phyloP scores from a whole-genome alignment of 164 flowering plant genomes.

The Brasenia schreberi region DNA sequence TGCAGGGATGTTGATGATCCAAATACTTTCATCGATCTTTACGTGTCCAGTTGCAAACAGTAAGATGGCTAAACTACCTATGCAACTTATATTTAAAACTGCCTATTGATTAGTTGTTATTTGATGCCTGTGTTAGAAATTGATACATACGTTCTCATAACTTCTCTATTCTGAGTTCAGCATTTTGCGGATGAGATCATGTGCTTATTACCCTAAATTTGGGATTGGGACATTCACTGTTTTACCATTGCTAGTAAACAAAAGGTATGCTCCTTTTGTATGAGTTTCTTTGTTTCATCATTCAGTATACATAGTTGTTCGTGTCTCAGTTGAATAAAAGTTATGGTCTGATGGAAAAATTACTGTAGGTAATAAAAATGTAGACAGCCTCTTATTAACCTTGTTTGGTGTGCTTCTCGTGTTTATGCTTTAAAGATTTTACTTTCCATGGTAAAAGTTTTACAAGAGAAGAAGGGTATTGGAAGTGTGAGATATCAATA shows the following conservation, averaged over 20 bases:
- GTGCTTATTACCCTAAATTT: slow-evolving; percentile 62
- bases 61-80: slow-evolving; percentile 23
- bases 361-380: no score
- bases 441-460: no score
- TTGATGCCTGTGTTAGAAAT: no score
- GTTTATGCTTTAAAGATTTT: no score
- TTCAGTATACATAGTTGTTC: no score
- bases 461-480: no score
- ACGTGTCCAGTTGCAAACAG: slow-evolving; percentile 75
- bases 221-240: slow-evolving; percentile 88
- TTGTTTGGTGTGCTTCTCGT: no score
- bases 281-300: no score
- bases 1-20: slow-evolving; percentile 79
- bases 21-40: slow-evolving; percentile 80
- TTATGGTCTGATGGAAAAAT: no score
- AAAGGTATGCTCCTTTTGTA: slow-evolving; percentile 34
- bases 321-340: no score
- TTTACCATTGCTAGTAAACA: slow-evolving; percentile 48
- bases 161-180: slow-evolving; percentile 20
- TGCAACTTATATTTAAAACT: neutral
- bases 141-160: neutral
- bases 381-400: no score
- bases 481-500: no score
- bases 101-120: neutral
- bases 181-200: slow-evolving; percentile 63